Evolutionary conservation across 768 basidiomycete species (phyloP), one percentile per base, ranked within the genome.

Genomic region (Hygrophorus pudorinus): DNA sequence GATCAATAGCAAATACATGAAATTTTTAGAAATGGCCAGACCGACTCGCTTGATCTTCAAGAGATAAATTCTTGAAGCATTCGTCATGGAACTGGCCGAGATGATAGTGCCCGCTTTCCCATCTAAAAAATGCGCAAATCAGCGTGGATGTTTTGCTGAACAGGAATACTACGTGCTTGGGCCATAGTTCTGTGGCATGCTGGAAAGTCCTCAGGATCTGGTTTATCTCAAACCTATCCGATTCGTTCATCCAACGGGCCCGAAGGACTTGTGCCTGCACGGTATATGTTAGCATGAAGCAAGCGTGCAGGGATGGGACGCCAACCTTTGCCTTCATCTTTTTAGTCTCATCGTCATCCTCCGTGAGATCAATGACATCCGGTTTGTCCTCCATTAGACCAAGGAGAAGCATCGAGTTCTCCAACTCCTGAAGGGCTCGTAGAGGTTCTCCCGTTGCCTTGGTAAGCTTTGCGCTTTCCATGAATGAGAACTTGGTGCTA

Each of bases 201-300:
- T 66, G 59, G 56, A 84, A 82, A 7, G 74, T 70, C 30, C 68
- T 72, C 48, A 79, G 68, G 14, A 96, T 77, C 1, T 71, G 63
- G 14, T 73, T 71, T 14, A 66, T 63, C 9, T 85, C 86, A 52
- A 79, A 93, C 16, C 96, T 72, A 41, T 84, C 88, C 0, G 87
- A 82, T 47, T 97, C 91, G 40, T 80, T 75, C 78, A 91, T 89
- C 92, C 93, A 98, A 11, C 90, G 80, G 11, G 89, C 90, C 30
- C 82, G 79, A 9, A 96, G 69, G 27, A 85, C 71, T 48, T 82
- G 75, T 4, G 84, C 83, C 90, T 91, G 41, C 17, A 16, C n/a
- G 2, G 16, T 18, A 7, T 42, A 7, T 7, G 24, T 51, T 21
- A 44, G 24, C 18, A 13, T 29, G 17, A 44, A 40, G 12, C 42